A percentile compares a stretch with the other conserved stretches of the same genome.
Conservation (phyloP, 2,329 filamentous ascomycete genomes). For the Cladosporium sp. region DNA sequence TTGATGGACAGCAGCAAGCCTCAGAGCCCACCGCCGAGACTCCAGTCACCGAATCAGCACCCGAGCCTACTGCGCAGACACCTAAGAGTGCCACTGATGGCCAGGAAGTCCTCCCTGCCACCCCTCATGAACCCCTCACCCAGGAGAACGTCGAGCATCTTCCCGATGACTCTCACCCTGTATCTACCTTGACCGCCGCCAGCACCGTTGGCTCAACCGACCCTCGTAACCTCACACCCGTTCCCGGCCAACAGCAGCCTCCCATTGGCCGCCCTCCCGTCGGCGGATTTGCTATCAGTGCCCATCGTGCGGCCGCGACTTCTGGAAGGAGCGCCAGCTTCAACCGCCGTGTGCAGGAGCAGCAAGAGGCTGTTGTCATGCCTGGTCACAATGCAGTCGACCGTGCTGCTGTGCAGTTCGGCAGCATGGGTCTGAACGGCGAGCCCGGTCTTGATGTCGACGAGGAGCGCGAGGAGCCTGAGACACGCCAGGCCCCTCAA, state of each 20-base stretch:
- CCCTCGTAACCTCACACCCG: constrained; percentile 67
- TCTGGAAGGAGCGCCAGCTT: constrained; percentile 72
- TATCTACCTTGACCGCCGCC: constrained; percentile 77
- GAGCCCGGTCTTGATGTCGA: constrained; percentile 79
- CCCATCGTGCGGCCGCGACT: constrained; percentile 72
- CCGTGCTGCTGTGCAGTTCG: constrained; percentile 90
- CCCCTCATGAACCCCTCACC: constrained; percentile 81
- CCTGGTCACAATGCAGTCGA: constrained; percentile 95
- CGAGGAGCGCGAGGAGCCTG: constrained; percentile 90
- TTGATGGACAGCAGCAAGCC: constrained; percentile 13
- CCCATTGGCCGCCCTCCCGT: constrained; percentile 61
- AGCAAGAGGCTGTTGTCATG: constrained; percentile 98
- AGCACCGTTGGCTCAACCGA: constrained; percentile 91
- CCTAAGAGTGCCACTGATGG: constrained; percentile 14
- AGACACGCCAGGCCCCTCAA: constrained; percentile 91
- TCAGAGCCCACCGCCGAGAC: constrained; percentile 27
- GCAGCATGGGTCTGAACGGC: constrained; percentile 87
- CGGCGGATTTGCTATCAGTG: constrained; percentile 77
- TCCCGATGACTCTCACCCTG: constrained; percentile 75
- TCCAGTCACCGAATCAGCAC: constrained; percentile 20
- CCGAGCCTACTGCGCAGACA: constrained; percentile 13
- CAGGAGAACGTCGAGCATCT: constrained; percentile 91
- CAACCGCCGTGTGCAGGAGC: constrained; percentile 84
- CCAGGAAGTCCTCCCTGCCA: constrained; percentile 51
- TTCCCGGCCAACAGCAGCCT: constrained; percentile 60